These are phyloP conservation scores for Pezicula rhizophila DNA, from an alignment of 2,329 filamentous ascomycete species.

Conservation along the genomic window DNA sequence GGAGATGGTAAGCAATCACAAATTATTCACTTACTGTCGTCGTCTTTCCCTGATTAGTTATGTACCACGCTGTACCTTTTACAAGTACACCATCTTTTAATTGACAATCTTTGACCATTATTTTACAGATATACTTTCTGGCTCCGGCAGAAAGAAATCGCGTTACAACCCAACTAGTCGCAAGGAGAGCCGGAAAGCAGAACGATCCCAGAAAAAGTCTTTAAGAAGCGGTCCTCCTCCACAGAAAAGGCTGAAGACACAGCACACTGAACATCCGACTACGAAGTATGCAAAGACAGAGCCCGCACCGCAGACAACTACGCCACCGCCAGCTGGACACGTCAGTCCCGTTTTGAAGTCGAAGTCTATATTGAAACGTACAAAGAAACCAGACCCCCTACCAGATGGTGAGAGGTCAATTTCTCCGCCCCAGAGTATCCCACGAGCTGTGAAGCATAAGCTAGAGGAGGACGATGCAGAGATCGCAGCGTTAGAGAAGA, in stretches of 20 bases:
- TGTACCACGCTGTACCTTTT: not conserved
- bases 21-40: not conserved
- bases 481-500: constrained; percentile 81
- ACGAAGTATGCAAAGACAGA: too few relatives aligned
- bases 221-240: constrained; percentile 19
- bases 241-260: constrained; percentile 18
- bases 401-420: not conserved
- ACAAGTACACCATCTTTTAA: not conserved
- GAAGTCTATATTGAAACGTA: constrained; percentile 24
- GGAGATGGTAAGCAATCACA: constrained; percentile 22
- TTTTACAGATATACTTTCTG: constrained; percentile 14
- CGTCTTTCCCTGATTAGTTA: not conserved
- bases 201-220: constrained; percentile 24
- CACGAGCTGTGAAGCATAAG: constrained; percentile 46
- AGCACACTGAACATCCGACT: constrained; percentile 7
- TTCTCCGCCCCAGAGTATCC: constrained; percentile 14
- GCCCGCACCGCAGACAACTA: too few relatives aligned
- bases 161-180: constrained; percentile 14
- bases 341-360: constrained; percentile 7
- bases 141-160: constrained; percentile 9
- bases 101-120: not conserved
- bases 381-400: constrained; percentile 16
- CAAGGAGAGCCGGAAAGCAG: constrained; percentile 28
- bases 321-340: too few relatives aligned
- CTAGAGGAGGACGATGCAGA: constrained; percentile 80